Percentiles rank a stretch among this genome's conserved stretches.
These are phyloP conservation scores for Macrocybe gigantea DNA, from an alignment of 768 basidiomycete species.

Conservation along the genomic window DNA sequence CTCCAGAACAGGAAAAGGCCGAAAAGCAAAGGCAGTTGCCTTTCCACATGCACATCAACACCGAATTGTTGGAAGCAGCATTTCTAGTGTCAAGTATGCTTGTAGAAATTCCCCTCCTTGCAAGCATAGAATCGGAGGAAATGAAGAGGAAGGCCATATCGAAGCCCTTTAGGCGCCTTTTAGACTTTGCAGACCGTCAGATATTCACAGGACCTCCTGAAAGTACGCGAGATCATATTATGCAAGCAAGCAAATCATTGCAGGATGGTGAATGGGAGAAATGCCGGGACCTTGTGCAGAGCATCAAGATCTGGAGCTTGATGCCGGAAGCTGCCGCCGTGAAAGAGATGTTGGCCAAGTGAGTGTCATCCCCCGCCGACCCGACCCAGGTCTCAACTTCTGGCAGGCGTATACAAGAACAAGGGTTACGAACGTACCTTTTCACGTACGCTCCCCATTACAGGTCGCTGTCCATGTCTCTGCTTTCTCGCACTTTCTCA, in stretches of 20 bases:
- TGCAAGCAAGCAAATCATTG: slow-evolving; percentile 96
- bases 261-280: slow-evolving; percentile 97
- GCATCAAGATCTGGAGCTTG: slow-evolving; percentile 96
- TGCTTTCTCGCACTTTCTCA: slow-evolving; percentile 85
- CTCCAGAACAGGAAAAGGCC: slow-evolving; percentile 94
- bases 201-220: slow-evolving; percentile 98
- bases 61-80: slow-evolving; percentile 93
- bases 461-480: slow-evolving; percentile 80
- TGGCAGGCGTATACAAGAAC: slow-evolving; percentile 91
- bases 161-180: slow-evolving; percentile 91
- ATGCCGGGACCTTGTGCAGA: slow-evolving; percentile 87
- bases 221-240: slow-evolving; percentile 96
- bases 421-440: slow-evolving; percentile 92
- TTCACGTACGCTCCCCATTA: slow-evolving; percentile 98
- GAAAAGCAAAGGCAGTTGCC: slow-evolving; percentile 95
- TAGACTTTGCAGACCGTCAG: slow-evolving; percentile 97
- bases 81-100: slow-evolving; percentile 99
- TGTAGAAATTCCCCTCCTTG: slow-evolving; percentile 92
- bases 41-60: slow-evolving; percentile 99
- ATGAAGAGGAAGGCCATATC: slow-evolving; percentile 88
- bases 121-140: slow-evolving; percentile 92
- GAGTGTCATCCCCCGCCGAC: slow-evolving; percentile 17
- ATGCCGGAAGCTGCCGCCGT: slow-evolving; percentile 87
- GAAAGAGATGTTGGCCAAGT: slow-evolving; percentile 95
- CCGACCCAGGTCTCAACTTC: neutral